Conservation (phyloP, 192 early-diverging fungal species). For the Tieghemiomyces parasiticus region DNA sequence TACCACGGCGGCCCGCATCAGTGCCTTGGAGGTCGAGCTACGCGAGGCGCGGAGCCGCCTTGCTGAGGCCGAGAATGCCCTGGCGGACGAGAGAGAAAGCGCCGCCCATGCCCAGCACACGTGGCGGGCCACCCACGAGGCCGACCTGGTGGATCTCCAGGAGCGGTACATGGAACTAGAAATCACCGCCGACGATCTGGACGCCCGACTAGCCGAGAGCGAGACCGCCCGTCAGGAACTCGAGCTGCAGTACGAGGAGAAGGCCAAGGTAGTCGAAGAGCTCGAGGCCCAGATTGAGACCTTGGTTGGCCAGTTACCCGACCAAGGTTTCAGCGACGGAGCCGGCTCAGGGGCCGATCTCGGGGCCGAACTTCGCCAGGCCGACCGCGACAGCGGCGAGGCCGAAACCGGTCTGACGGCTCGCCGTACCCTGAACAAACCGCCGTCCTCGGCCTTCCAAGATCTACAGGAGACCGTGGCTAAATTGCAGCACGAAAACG, state of each 20-base stretch:
- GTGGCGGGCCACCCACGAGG: neutral
- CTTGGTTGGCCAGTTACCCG: conserved; percentile 1
- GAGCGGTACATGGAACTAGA: neutral
- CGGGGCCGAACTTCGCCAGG: conserved; percentile 3
- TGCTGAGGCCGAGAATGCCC: neutral
- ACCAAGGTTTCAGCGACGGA: too few species aligned
- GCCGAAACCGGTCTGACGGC: too few species aligned
- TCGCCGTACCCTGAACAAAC: too few species aligned
- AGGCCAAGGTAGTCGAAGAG: neutral
- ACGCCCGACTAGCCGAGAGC: neutral
- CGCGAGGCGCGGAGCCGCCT: neutral
- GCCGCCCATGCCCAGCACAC: too few species aligned
- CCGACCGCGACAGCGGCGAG: too few species aligned
- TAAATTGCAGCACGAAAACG: conserved; percentile 6
- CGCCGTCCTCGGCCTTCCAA: conserved; percentile 6
- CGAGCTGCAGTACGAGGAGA: conserved; percentile 1
- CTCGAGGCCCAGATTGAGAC: conserved; percentile 5
- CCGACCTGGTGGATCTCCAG: neutral
- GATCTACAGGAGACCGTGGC: conserved; percentile 10
- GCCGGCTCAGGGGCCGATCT: neutral
- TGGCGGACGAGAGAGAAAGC: neutral
- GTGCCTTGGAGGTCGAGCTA: neutral
- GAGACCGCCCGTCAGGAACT: conserved; percentile 1
- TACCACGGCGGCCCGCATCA: neutral
- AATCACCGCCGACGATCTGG: neutral